These are phyloP conservation scores for Schrenkiella parvula DNA, from an alignment of 345 rosid genomes.

Conservation along the genomic window DNA sequence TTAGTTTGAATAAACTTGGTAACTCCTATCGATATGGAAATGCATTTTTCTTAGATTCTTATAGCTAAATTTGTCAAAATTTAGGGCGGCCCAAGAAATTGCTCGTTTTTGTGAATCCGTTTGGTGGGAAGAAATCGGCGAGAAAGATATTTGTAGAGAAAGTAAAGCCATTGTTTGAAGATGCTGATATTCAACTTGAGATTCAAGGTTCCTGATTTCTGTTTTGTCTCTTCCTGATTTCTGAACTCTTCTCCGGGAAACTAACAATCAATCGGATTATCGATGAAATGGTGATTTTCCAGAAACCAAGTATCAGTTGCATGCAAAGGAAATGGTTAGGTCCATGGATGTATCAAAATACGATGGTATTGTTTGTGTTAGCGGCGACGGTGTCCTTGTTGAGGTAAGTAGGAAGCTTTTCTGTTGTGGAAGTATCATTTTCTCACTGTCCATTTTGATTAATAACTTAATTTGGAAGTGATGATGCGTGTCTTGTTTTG, in stretches of 20 bases:
- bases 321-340: constrained; percentile 71
- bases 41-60: background rate
- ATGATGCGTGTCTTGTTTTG: constrained; percentile 1
- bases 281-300: constrained; percentile 13
- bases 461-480: background rate
- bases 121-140: constrained; percentile 78
- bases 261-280: background rate
- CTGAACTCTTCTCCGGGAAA: background rate
- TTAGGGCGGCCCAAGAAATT: constrained; percentile 76
- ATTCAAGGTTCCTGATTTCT: constrained; percentile 49
- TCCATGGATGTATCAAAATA: constrained; percentile 54
- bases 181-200: constrained; percentile 59
- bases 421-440: constrained; percentile 1
- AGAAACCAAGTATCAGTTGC: constrained; percentile 73
- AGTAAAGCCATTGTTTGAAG: constrained; percentile 81
- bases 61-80: constrained; percentile 6
- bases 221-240: background rate
- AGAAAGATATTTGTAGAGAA: constrained; percentile 54
- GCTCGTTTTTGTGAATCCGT: constrained; percentile 74
- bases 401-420: constrained; percentile 53
- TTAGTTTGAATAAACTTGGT: constrained; percentile 13
- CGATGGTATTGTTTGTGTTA: constrained; percentile 92
- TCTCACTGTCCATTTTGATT: background rate
- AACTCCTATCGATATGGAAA: background rate
- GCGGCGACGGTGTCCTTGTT: constrained; percentile 93